Evolutionary conservation across 495 filamentous ascomycete genomes (phyloP), one percentile per base, ranked within the genome.

Genomic region (Margaritispora aquatica): DNA sequence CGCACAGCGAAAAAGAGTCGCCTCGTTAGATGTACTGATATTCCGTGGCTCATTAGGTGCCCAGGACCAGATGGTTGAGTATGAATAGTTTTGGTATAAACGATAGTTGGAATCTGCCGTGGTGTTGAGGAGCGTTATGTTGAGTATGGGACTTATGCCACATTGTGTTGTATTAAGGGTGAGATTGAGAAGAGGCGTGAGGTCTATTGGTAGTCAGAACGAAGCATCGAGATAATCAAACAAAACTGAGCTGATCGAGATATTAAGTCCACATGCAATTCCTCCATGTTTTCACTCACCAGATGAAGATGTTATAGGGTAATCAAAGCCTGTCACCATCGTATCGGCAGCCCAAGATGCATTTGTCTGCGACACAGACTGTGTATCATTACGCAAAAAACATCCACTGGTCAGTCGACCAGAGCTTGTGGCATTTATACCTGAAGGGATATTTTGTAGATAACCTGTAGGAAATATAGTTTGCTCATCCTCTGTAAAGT

Each of bases 51-150:
- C 73, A 13, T 74, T 75, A 9, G 74, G 65, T 1, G 74, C 78
- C 84, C 84, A 88, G 11, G 79, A 78, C 85, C 85, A 88, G 20
- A 78, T 71, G 4, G 76, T 69, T 1, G 72, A 71, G 26, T 79
- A 69, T 1, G 78, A 76, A 52, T 81, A 70, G 47, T 77, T 75
- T 38, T 74, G 69, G 67, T 87, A 88, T 15, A 73, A 68, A 0
- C 52, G 55, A 36, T 73, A 61, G 54, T 77, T 67, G 17, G 62
- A 62, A 54, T 79, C 73, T 13, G 84, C 83, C 1, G 82, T 83
- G 23, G 63, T 51, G 49, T 75, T 76, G 49, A 79, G 73, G 3
- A 86, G 71, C 0, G 83, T 80, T 8, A 59, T 58, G 67, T 85
- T 86, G 8, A 86, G 71, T 1, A 78, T 63, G 4, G 82, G 79